A percentile compares a stretch with the other conserved stretches of the same genome.
These are phyloP conservation scores for Candida frijolesensis DNA, from an alignment of 1,139 yeast species.

Conservation along the genomic window DNA sequence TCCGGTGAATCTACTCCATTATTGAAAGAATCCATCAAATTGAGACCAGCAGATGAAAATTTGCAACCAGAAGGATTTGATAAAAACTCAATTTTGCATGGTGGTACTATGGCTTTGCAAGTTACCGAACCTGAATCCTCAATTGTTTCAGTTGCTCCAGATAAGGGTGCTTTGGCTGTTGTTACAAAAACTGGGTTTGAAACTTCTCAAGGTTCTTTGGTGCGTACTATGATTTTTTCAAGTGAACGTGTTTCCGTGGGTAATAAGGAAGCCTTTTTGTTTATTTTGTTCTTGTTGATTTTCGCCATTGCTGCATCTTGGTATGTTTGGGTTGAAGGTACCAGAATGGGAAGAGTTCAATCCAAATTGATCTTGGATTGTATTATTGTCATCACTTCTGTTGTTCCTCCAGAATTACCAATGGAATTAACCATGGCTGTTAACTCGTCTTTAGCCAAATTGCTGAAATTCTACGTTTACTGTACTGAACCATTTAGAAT, in stretches of 20 bases:
- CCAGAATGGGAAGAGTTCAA: slow-evolving; percentile 91
- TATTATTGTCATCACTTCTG: slow-evolving; percentile 93
- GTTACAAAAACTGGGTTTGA: slow-evolving; percentile 96
- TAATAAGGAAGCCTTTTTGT: slow-evolving; percentile 89
- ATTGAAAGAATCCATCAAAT: slow-evolving; percentile 84
- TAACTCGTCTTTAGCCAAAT: slow-evolving; percentile 83
- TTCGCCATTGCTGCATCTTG: slow-evolving; percentile 96
- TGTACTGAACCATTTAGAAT: slow-evolving; percentile 99
- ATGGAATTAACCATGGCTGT: slow-evolving; percentile 99
- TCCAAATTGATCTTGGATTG: slow-evolving; percentile 93
- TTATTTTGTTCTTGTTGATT: slow-evolving; percentile 82
- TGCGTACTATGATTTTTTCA: slow-evolving; percentile 96
- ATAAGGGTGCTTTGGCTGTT: slow-evolving; percentile 87
- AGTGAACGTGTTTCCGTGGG: slow-evolving; percentile 97
- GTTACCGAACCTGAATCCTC: slow-evolving; percentile 69
- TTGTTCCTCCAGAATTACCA: slow-evolving; percentile 98
- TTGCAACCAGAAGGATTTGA: slow-evolving; percentile 82
- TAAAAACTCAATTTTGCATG: slow-evolving; percentile 86
- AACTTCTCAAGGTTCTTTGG: slow-evolving; percentile 96
- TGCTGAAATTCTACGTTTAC: slow-evolving; percentile 84
- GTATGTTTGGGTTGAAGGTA: slow-evolving; percentile 99
- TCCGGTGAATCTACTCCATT: slow-evolving; percentile 98
- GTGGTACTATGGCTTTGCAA: slow-evolving; percentile 96
- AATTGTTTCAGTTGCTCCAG: slow-evolving; percentile 68
- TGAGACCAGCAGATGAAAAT: slow-evolving; percentile 72